A percentile compares a stretch with the other conserved stretches of the same genome.
Conservation (phyloP, 306 rosid genomes). For the Trichosanthes truncata region DNA sequence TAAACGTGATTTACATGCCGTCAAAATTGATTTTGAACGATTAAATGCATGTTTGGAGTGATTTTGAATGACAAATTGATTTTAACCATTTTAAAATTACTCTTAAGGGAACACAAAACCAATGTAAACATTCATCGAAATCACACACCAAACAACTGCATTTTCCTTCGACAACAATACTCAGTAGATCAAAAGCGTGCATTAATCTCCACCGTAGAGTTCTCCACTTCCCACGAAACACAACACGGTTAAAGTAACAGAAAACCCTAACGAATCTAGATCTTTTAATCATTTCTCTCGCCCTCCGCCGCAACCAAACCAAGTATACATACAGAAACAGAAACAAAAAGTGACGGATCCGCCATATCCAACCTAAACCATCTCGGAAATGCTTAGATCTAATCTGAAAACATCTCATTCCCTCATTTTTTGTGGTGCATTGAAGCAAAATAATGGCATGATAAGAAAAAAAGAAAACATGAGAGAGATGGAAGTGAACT, state of each 20-base stretch:
- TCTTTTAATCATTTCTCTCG: neutral
- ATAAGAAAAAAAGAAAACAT: neutral
- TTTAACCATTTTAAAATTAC: no score
- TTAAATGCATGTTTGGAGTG: no score
- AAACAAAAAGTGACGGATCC: neutral
- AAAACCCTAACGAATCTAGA: neutral
- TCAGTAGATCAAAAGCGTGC: neutral
- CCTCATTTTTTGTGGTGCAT: neutral
- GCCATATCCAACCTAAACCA: neutral
- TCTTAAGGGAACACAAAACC: neutral
- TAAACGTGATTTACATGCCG: no score
- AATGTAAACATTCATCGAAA: neutral
- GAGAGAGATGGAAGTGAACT: neutral
- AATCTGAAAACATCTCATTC: neutral
- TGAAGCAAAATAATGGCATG: neutral
- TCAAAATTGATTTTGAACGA: no score
- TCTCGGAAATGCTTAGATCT: neutral
- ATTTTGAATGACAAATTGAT: no score
- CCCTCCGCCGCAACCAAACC: slow-evolving; percentile 9
- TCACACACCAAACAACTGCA: neutral
- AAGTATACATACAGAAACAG: neutral
- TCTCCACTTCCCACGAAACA: neutral
- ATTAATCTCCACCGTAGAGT: neutral
- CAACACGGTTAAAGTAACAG: neutral
- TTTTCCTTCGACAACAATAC: neutral